These are phyloP conservation scores for Erucastrum elatum DNA, from an alignment of 345 rosid species.

Conservation along the genomic window DNA sequence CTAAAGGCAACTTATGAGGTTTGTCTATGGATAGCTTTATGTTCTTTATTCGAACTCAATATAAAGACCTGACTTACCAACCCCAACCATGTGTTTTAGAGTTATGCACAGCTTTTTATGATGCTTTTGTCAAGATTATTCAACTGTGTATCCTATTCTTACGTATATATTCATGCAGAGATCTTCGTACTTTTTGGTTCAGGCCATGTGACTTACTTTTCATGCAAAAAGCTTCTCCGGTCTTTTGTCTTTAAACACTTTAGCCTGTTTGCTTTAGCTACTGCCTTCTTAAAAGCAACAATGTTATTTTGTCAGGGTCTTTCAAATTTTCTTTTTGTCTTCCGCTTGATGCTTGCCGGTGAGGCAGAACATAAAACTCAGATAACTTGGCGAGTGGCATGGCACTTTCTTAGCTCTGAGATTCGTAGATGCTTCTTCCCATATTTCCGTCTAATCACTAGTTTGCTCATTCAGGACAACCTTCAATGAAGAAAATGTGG, in stretches of 20 bases:
- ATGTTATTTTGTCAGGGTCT: constrained; percentile 34
- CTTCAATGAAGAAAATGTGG: constrained; percentile 19
- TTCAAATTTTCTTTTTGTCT: constrained; percentile 32
- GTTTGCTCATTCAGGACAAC: constrained; percentile 2
- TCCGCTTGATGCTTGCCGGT: constrained; percentile 32
- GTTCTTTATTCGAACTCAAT: constrained; percentile 38
- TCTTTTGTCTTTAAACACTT: constrained; percentile 41
- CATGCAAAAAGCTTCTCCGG: constrained; percentile 43
- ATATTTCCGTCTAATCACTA: constrained; percentile 9
- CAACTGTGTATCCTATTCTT: constrained; percentile 32
- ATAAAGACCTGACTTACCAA: constrained; percentile 44
- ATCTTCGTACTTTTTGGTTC: constrained; percentile 34
- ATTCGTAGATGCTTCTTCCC: constrained; percentile 12
- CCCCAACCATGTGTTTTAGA: constrained; percentile 47
- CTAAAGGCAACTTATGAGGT: constrained; percentile 40
- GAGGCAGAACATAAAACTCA: constrained; percentile 18
- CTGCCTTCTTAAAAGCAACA: constrained; percentile 38
- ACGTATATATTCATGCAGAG: constrained; percentile 48
- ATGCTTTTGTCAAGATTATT: constrained; percentile 41
- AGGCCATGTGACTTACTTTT: constrained; percentile 46
- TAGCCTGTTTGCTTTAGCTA: constrained; percentile 22
- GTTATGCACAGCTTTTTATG: constrained; percentile 40
- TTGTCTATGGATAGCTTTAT: constrained; percentile 36
- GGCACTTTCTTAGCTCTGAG: constrained; percentile 17
- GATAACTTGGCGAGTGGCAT: constrained; percentile 9